These are phyloP conservation scores for Parafenestella ontariensis DNA, from an alignment of 2,329 filamentous ascomycete genomes.

Conservation along the genomic window DNA sequence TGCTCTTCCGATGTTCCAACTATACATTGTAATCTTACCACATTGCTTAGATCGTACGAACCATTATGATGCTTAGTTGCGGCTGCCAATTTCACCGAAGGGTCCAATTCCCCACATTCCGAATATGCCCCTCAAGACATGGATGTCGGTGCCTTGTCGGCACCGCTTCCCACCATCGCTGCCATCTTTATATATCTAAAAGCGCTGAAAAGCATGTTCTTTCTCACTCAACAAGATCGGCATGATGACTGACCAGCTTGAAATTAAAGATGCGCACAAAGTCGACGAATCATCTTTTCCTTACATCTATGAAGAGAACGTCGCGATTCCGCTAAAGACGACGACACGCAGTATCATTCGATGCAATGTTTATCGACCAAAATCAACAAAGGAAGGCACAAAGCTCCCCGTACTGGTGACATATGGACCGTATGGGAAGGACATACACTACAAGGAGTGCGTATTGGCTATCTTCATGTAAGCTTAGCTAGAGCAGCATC, in stretches of 20 bases:
- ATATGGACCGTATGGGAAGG: conserved; percentile 77
- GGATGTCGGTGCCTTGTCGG: conserved; percentile 9
- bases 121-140: conserved; percentile 19
- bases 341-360: conserved; percentile 52
- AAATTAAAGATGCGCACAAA: conserved; percentile 42
- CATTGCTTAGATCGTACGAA: not conserved
- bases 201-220: not conserved
- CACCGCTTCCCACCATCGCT: conserved; percentile 8
- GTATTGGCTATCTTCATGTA: not conserved
- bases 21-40: too few species aligned
- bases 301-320: conserved; percentile 61
- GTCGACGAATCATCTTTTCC: conserved; percentile 46
- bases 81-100: not conserved
- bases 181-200: conserved; percentile 25
- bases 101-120: conserved; percentile 27
- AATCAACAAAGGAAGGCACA: conserved; percentile 37
- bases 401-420: conserved; percentile 70
- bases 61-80: not conserved
- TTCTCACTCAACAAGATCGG: not conserved
- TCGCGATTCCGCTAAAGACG: conserved; percentile 53
- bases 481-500: not conserved
- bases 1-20: too few species aligned
- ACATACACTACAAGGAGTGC: conserved; percentile 67
- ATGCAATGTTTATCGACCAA: conserved; percentile 61
- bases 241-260: conserved; percentile 35